phyloP scores from a whole-genome alignment of 345 rosid genomes.

The Acer campestre region DNA sequence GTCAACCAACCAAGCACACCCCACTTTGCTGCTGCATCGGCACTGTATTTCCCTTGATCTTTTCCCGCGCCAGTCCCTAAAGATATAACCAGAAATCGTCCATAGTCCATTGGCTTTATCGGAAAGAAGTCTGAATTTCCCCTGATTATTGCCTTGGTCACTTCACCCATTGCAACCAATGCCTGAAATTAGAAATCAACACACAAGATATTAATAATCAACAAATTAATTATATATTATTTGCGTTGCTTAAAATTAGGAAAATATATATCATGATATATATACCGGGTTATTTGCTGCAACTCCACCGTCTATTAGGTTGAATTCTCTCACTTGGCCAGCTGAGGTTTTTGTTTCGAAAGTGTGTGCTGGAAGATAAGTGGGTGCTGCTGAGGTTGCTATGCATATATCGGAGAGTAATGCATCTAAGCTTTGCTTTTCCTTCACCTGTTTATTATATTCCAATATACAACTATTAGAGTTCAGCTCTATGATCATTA shows the following conservation, averaged over 20 bases:
- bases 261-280: background rate
- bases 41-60: conserved; percentile 32
- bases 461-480: background rate
- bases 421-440: conserved; percentile 37
- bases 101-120: conserved; percentile 38
- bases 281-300: conserved; percentile 65
- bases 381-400: conserved; percentile 68
- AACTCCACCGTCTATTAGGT: conserved; percentile 55
- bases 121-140: conserved; percentile 29
- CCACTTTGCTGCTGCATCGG: conserved; percentile 44
- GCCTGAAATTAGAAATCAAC: conserved; percentile 33
- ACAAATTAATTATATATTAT: background rate
- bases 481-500: background rate
- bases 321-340: conserved; percentile 38
- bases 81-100: conserved; percentile 41
- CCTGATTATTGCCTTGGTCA: conserved; percentile 43
- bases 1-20: conserved; percentile 50
- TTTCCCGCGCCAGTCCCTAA: conserved; percentile 46
- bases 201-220: background rate
- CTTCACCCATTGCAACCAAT: conserved; percentile 52
- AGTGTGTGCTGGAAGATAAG: conserved; percentile 50
- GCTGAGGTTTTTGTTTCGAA: conserved; percentile 34
- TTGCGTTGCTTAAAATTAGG: background rate
- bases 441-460: conserved; percentile 32
- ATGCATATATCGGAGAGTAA: conserved; percentile 55